phyloP scores from a whole-genome alignment of 768 basidiomycete genomes.

The Steccherinum ochraceum region DNA sequence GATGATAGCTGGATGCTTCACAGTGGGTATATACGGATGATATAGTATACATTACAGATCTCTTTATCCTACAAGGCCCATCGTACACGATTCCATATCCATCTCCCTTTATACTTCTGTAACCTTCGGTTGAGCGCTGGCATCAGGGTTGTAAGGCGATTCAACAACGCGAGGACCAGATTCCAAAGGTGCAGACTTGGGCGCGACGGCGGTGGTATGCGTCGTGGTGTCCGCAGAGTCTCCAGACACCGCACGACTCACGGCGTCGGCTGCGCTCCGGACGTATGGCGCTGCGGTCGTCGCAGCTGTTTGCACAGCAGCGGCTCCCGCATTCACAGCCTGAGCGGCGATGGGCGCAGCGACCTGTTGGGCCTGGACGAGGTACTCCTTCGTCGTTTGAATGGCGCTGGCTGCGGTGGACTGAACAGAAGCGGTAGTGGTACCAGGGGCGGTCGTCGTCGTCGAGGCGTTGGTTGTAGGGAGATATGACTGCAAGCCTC shows the following conservation, averaged over 20 bases:
- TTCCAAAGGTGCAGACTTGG: conserved; percentile 36
- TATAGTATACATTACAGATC: too few relatives aligned
- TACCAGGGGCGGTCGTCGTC: neutral
- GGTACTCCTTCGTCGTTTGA: conserved; percentile 28
- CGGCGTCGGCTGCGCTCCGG: conserved; percentile 17
- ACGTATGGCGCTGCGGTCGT: conserved; percentile 32
- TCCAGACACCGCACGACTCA: neutral
- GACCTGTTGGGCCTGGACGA: conserved; percentile 21
- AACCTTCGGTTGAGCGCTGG: conserved; percentile 4
- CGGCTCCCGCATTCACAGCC: neutral
- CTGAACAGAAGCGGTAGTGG: conserved; percentile 27
- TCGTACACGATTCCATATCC: too few relatives aligned
- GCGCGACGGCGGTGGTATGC: conserved; percentile 21
- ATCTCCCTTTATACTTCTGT: neutral
- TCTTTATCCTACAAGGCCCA: too few relatives aligned
- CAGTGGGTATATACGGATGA: too few relatives aligned
- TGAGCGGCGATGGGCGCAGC: conserved; percentile 26
- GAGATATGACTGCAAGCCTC: conserved; percentile 17
- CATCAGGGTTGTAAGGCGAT: conserved; percentile 20
- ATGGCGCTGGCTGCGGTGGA: conserved; percentile 26
- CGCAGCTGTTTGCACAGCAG: conserved; percentile 30
- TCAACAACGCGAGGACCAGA: conserved; percentile 29
- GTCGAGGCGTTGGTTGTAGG: conserved; percentile 8
- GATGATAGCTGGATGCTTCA: too few relatives aligned
- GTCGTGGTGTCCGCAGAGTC: neutral